phyloP scores from a whole-genome alignment of 306 rosid genomes.

The Psophocarpus tetragonolobus region DNA sequence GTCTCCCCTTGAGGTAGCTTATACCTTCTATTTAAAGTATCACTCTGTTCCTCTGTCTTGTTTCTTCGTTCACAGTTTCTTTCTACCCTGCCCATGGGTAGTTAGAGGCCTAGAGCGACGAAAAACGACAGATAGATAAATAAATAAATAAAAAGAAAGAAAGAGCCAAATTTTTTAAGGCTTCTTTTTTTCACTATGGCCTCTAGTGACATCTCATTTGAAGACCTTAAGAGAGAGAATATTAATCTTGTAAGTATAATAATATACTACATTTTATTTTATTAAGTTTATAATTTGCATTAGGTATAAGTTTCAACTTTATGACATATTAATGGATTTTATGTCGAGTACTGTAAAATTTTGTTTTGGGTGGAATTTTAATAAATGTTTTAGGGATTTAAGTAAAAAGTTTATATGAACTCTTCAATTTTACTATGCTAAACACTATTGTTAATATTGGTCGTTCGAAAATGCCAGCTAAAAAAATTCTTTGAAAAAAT shows the following conservation, averaged over 20 bases:
- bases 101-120: slow-evolving; percentile 17
- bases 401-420: no score
- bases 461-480: no score
- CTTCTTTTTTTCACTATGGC: slow-evolving; percentile 47
- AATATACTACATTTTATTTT: not conserved
- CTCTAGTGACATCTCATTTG: slow-evolving; percentile 52
- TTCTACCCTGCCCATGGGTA: slow-evolving; percentile 37
- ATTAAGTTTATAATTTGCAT: not conserved
- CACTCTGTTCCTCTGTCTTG: not conserved
- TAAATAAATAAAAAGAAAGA: not conserved
- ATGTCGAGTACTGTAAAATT: no score
- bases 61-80: slow-evolving; percentile 29
- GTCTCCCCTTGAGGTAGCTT: slow-evolving; percentile 5
- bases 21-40: not conserved
- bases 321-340: no score
- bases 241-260: slow-evolving; percentile 57
- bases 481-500: no score
- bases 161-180: not conserved
- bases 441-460: no score
- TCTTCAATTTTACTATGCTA: no score
- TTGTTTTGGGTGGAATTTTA: no score
- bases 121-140: not conserved
- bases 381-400: no score
- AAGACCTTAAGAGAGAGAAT: slow-evolving; percentile 57
- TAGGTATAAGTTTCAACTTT: no score